phyloP scores from a whole-genome alignment of 257 asterid species.

The Solanum sitiens region DNA sequence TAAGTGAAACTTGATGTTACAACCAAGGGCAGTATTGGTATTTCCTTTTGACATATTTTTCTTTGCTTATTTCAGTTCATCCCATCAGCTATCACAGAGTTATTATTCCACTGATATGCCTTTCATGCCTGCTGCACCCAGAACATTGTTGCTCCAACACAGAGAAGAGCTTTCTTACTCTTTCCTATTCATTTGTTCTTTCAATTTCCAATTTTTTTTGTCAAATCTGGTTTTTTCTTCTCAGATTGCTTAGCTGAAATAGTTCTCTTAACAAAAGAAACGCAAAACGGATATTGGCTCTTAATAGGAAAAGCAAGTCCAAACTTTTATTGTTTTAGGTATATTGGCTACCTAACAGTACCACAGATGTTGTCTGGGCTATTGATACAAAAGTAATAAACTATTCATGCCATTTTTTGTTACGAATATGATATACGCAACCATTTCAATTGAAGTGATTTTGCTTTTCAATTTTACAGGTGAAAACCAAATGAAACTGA shows the following conservation, averaged over 20 bases:
- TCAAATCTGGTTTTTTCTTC: neutral
- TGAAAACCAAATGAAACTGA: constrained; percentile 44
- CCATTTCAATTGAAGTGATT: neutral
- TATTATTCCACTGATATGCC: neutral
- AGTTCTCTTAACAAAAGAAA: neutral
- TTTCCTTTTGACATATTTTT: neutral
- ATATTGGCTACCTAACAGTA: neutral
- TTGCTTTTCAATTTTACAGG: constrained; percentile 8
- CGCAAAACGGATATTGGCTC: neutral
- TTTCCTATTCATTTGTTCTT: neutral
- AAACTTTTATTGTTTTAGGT: neutral
- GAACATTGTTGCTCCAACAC: neutral
- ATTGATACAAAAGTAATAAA: neutral
- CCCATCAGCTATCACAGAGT: neutral
- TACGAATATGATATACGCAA: neutral
- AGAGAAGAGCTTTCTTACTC: neutral
- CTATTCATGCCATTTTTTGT: neutral
- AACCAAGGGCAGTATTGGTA: neutral
- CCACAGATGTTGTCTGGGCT: neutral
- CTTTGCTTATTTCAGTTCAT: neutral
- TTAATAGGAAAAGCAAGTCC: neutral
- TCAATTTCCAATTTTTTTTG: neutral
- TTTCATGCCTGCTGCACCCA: neutral
- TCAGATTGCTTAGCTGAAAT: neutral
- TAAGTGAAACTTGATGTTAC: neutral